phyloP scores from a whole-genome alignment of 2,329 filamentous ascomycete species.

The Pseudogymnoascus sp. region DNA sequence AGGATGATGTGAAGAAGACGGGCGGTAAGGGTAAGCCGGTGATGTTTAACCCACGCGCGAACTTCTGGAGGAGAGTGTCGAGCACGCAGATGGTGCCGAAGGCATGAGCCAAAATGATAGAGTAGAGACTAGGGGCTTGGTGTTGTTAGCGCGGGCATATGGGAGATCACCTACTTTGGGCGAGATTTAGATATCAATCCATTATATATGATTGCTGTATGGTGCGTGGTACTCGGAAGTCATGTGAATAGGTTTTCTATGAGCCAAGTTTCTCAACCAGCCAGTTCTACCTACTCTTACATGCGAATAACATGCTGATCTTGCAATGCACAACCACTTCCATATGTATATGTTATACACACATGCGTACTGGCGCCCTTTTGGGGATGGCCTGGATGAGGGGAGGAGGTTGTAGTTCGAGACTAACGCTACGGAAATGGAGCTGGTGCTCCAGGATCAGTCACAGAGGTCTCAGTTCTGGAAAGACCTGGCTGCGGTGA shows the following conservation, averaged over 20 bases:
- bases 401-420: too few relatives aligned
- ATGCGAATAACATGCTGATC: background rate
- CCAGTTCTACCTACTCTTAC: background rate
- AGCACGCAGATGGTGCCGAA: slow-evolving; percentile 39
- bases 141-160: background rate
- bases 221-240: background rate
- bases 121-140: background rate
- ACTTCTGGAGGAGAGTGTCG: slow-evolving; percentile 57
- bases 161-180: background rate
- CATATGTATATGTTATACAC: background rate
- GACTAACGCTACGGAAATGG: too few relatives aligned
- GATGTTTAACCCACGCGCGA: slow-evolving; percentile 59
- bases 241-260: background rate
- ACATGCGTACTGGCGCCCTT: background rate
- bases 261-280: background rate
- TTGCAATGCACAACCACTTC: background rate
- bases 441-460: too few relatives aligned
- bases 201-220: background rate
- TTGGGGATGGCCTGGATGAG: too few relatives aligned
- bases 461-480: too few relatives aligned
- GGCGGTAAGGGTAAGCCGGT: slow-evolving; percentile 50
- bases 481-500: too few relatives aligned
- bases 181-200: background rate
- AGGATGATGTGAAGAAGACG: slow-evolving; percentile 54
- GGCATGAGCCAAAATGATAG: background rate